Base-by-base conservation (phyloP, 768 basidiomycete species). In the Amanita rubescens region DNA sequence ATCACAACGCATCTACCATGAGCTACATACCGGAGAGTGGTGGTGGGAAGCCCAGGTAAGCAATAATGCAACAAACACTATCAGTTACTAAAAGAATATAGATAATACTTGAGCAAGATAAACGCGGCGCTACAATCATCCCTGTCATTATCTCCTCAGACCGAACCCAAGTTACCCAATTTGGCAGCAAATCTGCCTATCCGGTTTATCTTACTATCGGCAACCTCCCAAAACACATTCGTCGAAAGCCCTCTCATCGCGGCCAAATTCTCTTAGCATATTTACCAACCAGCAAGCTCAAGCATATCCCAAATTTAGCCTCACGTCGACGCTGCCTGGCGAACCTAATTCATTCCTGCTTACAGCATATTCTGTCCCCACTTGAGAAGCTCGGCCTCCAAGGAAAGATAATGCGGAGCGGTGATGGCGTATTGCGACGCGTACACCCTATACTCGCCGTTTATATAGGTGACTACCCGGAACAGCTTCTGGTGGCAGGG, bases 191-290 rank as follows among this genome's bases (percentile, higher is more conserved):
- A n/a, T n/a, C n/a, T n/a, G 69, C 71, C 7, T 75, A 70, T 59
- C 75, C 75, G 0, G 65, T 77, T 0, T 77, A 77, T 55, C 46
- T 76, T 10, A 70, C 73, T 2, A 67, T 75, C 47, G 74, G 72
- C 0, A 75, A 75, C 46, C 64, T 76, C 9, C 59, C 63, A 0
- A 75, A 74, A 49, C 60, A 65, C 2, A 63, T 71, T 14, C 64
- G 64, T 0, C 57, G 66, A 1, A 58, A 71, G 44, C 68, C 71
- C 0, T 69, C 67, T 1, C 42, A 43, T 8, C 64, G 59, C 7
- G 67, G 63, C 0, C 55, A 60, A 2, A 51, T 73, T 2, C 62
- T 73, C 0, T 37, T 75, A 0, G 71, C 57, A 0, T 74, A 74
- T 49, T 60, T 76, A 0, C 72, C 74, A 0, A 67, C 68, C 0